Base-by-base conservation (phyloP, 2,329 filamentous ascomycete genomes). In the Leptographium wingfieldii region DNA sequence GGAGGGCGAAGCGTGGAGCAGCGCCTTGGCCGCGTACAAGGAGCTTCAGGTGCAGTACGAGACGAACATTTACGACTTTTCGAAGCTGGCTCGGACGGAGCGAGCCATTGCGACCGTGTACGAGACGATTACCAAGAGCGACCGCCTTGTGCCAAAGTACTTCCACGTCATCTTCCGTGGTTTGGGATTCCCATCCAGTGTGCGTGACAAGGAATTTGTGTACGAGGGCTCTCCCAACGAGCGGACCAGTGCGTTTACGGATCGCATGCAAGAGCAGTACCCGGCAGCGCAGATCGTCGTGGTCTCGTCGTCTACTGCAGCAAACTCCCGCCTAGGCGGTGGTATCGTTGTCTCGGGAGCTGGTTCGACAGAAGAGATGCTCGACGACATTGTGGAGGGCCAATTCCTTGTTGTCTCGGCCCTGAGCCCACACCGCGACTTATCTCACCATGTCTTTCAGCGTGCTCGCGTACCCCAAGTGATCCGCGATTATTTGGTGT, bases 21-120 rank as follows among this genome's bases (percentile, higher is more conserved):
- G 89, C 70, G 92, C 92, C 1, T 75, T 99, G 51, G 81, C 84
- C 6, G 90, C 90, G 3, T 97, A 99, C 73, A 88, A 88, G 69
- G 92, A 99, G 72, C 83, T 99, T 57, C 88, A 92, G 55, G 74
- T 78, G n/a, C 91, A 97, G 72, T 99, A 97, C 69, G 91, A 96
- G 74, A 83, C 81, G 65, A 95, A 91, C 62, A 75, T 88, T 0
- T 96, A 92, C 71, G 94, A 99, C 73, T 96, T 95, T 67, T 80
- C 86, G 40, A 96, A 99, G 73, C 80, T 99, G 29, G 92, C 94
- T 0, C 83, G 92, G 63, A 88, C 92, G 0, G 87, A 96, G 71
- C 81, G 91, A 62, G 91, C 92, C 7, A 96, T 96, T 74, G 92
- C 92, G 25, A 89, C 87, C 57, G 91, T 97, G 29, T 92, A 96